These are phyloP conservation scores for Pseudopyricularia javanii DNA, from an alignment of 2,329 filamentous ascomycete species.

Conservation along the genomic window DNA sequence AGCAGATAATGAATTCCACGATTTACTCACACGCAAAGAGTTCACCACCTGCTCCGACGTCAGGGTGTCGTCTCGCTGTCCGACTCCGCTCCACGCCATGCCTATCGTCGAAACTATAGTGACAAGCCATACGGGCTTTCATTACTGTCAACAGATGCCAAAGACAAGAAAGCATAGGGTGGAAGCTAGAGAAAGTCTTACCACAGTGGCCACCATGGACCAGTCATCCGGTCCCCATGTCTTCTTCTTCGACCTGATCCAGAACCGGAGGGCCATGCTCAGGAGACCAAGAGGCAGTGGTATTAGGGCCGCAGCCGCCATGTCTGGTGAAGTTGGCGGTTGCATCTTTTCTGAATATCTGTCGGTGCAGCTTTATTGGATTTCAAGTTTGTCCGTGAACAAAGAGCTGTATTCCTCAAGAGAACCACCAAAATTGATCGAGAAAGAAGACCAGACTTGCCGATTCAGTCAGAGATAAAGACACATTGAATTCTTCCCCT, in stretches of 20 bases:
- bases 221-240: neutral
- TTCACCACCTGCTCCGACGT: neutral
- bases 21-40: neutral
- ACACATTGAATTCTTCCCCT: no score
- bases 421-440: no score
- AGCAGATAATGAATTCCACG: neutral
- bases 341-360: neutral
- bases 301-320: neutral
- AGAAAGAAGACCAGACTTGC: no score
- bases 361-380: no score
- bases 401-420: no score
- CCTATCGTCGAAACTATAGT: neutral
- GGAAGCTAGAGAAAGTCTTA: neutral
- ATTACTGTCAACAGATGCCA: neutral
- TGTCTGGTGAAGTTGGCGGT: neutral
- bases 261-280: neutral
- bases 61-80: neutral
- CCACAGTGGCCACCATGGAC: neutral
- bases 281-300: neutral
- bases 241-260: neutral
- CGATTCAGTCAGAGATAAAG: no score
- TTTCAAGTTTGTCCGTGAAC: no score
- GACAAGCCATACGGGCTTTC: neutral
- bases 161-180: neutral
- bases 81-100: neutral